phyloP scores from a whole-genome alignment of 2,329 filamentous ascomycete species.

The Hortaea sp. region DNA sequence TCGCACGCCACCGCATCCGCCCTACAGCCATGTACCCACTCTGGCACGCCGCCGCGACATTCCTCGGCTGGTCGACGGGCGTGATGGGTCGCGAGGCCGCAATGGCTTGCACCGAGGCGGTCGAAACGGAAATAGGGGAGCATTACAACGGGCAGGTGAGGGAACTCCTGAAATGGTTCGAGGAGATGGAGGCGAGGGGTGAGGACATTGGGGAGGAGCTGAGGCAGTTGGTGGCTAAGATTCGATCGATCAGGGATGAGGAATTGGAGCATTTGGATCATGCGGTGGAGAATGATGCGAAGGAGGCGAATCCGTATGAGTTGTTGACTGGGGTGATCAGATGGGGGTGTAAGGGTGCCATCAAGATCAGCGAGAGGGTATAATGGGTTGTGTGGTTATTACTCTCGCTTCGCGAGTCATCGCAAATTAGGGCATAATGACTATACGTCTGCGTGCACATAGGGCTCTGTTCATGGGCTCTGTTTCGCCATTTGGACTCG shows the following conservation, averaged over 20 bases:
- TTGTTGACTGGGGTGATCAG: conserved; percentile 78
- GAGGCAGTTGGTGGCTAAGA: conserved; percentile 57
- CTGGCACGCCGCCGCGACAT: conserved; percentile 71
- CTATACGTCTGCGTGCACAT: too few relatives aligned
- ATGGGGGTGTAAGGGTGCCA: conserved; percentile 82
- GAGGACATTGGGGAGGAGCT: conserved; percentile 76
- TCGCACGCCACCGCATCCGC: conserved; percentile 78
- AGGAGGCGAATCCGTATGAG: conserved; percentile 82
- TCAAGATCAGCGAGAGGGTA: conserved; percentile 76
- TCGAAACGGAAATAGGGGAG: conserved; percentile 93
- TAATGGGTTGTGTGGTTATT: conserved; percentile 24
- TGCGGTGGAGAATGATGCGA: conserved; percentile 85
- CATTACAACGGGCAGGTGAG: conserved; percentile 94
- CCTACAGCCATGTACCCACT: conserved; percentile 88
- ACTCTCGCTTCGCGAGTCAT: too few relatives aligned
- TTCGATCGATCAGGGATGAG: conserved; percentile 83
- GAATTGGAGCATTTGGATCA: conserved; percentile 95
- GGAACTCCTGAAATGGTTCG: conserved; percentile 68
- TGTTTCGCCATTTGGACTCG: too few relatives aligned
- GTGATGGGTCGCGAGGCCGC: conserved; percentile 84
- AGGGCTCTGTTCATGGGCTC: too few relatives aligned
- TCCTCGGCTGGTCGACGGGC: conserved; percentile 81
- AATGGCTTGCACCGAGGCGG: conserved; percentile 97
- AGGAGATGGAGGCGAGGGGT: conserved; percentile 63
- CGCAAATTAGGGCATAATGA: too few relatives aligned